Percentiles rank a stretch among this genome's conserved stretches.
Evolutionary conservation across 495 filamentous ascomycete genomes (phyloP).

Genomic region (Penicillium roqueforti): DNA sequence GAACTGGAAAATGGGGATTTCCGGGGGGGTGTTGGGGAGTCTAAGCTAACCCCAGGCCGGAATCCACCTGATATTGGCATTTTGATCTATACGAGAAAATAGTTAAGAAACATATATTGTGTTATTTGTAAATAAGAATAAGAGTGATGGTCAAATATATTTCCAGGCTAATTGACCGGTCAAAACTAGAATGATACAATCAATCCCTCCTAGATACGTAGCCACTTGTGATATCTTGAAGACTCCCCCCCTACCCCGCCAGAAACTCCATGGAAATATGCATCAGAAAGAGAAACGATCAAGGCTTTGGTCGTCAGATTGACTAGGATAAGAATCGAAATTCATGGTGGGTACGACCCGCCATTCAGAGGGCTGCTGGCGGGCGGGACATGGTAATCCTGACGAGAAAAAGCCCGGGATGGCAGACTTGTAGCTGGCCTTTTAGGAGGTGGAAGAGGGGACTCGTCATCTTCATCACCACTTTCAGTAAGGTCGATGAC

Average conservation of each 20-base stretch:
- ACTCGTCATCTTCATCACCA: conserved; percentile 69
- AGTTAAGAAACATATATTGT: neutral
- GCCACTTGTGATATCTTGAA: neutral
- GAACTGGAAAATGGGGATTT: neutral
- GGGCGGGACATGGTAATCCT: conserved; percentile 23
- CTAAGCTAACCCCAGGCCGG: neutral
- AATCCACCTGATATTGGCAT: neutral
- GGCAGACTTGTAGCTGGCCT: conserved; percentile 27
- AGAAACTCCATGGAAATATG: conserved; percentile 23
- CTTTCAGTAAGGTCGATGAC: conserved; percentile 79
- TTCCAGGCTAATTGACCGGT: neutral
- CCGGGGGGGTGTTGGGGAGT: no score
- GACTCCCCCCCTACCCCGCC: conserved; percentile 12
- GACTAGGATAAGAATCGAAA: neutral
- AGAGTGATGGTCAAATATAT: neutral
- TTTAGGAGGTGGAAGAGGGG: conserved; percentile 54
- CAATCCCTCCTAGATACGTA: neutral
- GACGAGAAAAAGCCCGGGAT: conserved; percentile 18
- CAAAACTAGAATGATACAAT: neutral
- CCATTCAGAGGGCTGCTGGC: conserved; percentile 22
- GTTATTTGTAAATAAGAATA: neutral
- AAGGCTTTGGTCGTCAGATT: neutral
- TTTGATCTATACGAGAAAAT: neutral
- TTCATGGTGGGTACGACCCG: conserved; percentile 18
- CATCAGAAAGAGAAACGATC: conserved; percentile 6